These are phyloP conservation scores for Adansonia gregorii DNA, from an alignment of 441 rosid genomes.

Conservation along the genomic window DNA sequence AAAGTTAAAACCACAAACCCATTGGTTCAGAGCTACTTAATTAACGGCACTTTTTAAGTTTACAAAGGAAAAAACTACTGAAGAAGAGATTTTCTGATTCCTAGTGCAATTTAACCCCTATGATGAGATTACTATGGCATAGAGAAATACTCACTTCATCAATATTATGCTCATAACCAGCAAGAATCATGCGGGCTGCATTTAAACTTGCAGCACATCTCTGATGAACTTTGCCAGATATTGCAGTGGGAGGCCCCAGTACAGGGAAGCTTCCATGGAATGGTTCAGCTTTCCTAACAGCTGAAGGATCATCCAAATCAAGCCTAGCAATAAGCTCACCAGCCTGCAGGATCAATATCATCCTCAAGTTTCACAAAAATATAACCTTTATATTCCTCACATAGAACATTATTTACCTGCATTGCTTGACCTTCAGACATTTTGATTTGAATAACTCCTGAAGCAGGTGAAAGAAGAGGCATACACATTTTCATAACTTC, in stretches of 20 bases:
- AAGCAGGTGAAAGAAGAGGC: slow-evolving; percentile 99
- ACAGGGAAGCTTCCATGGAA: slow-evolving; percentile 91
- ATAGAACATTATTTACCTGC: slow-evolving; percentile 66
- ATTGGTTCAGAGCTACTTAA: background rate
- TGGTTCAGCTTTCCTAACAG: slow-evolving; percentile 98
- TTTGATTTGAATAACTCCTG: slow-evolving; percentile 83
- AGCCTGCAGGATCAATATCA: slow-evolving; percentile 58
- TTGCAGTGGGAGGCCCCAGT: slow-evolving; percentile 94
- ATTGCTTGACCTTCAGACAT: slow-evolving; percentile 99
- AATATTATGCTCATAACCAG: slow-evolving; percentile 95
- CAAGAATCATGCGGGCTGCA: slow-evolving; percentile 98
- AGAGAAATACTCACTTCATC: slow-evolving; percentile 69
- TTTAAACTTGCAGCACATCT: slow-evolving; percentile 95
- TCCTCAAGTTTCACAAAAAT: background rate
- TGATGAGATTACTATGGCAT: slow-evolving; percentile 22
- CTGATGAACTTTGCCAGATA: slow-evolving; percentile 98
- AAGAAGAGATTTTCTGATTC: slow-evolving; percentile 21
- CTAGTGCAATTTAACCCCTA: slow-evolving; percentile 5
- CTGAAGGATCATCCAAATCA: slow-evolving; percentile 99
- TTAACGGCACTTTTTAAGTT: slow-evolving; percentile 11
- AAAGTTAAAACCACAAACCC: background rate
- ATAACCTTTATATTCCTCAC: background rate
- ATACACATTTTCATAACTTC: slow-evolving; percentile 99
- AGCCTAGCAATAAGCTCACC: slow-evolving; percentile 99
- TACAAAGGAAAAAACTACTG: background rate